phyloP scores from a whole-genome alignment of 768 basidiomycete genomes.

The Chalciporus sphaerocephalus region DNA sequence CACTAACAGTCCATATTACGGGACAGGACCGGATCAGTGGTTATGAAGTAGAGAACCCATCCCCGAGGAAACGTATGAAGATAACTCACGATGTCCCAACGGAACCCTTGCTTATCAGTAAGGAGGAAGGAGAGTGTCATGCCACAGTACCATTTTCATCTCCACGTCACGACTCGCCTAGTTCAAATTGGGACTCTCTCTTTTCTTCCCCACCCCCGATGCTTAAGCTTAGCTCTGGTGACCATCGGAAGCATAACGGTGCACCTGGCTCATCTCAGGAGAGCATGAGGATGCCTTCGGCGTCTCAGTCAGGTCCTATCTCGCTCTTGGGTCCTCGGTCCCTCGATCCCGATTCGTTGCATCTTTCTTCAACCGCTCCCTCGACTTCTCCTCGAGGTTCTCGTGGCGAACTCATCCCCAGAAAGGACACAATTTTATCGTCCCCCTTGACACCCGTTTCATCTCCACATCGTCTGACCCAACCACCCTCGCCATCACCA shows the following conservation, averaged over 20 bases:
- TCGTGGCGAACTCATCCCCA: constrained; percentile 1
- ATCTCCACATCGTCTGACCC: constrained; percentile 10
- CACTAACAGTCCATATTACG: neutral
- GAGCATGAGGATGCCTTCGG: constrained; percentile 1
- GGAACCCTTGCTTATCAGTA: neutral
- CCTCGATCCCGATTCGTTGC: constrained; percentile 8
- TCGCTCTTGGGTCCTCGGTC: constrained; percentile 16
- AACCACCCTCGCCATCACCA: constrained; percentile 14
- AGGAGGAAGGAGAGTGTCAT: neutral
- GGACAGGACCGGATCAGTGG: constrained; percentile 5
- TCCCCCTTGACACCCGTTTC: constrained; percentile 24
- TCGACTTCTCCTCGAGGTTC: constrained; percentile 14
- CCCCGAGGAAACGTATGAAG: constrained; percentile 39
- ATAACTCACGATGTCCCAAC: constrained; percentile 9
- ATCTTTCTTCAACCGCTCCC: constrained; percentile 17
- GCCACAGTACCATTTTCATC: neutral
- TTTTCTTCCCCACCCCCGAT: constrained; percentile 17
- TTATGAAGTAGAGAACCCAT: constrained; percentile 10
- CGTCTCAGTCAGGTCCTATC: constrained; percentile 1
- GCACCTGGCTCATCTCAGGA: neutral
- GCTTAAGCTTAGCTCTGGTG: neutral
- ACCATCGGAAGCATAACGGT: neutral
- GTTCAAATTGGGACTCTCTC: constrained; percentile 12
- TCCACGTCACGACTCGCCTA: constrained; percentile 1
- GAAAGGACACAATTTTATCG: neutral